Base-by-base conservation (phyloP, 1,139 yeast species). In the Yamadazyma triangularis region DNA sequence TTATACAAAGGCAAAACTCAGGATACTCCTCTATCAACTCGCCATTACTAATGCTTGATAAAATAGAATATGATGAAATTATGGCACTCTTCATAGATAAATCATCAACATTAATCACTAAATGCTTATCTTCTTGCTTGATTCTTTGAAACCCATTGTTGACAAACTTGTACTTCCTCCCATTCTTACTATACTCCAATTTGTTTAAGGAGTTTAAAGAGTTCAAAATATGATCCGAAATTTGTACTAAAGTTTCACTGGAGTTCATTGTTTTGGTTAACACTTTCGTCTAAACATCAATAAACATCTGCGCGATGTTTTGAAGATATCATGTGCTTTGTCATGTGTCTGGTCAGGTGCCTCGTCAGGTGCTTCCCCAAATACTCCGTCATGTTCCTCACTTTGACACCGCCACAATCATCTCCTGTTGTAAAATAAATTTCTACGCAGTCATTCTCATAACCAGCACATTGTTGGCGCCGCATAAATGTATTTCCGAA, bases 131-230 rank as follows among this genome's bases (percentile, higher is more conserved):
- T 44, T 70, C 76, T 34, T 69, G 75, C 28, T 71, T 58, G 13
- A 74, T 57, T 34, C 79, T 49, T 36, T 70, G 73, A 42, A 73
- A 73, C 24, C 58, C 56, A 36, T 73, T 71, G 41, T 69, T 64
- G 30, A 73, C 70, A 33, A 70, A 65, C 29, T 70, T 64, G 47
- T 73, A 74, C 44, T 69, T 70, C 31, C 77, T 54, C 11, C 79
- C 79, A 41, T 70, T 71, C 38, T 64, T 67, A 41, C 60, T 60
- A 47, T 67, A 71, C 39, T 70, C 74, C 13, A 65, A 56, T 38
- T 58, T 56, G 38, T 58, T 53, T 24, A 69, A 51, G 8, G 53
- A 53, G 33, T 52, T 58, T 23, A 58, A 38, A 11, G 56, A 51
- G 36, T 44, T 41, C 9, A 59, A 44, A 9, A 59, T 56, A 18